Evolutionary conservation across 768 basidiomycete genomes (phyloP), one percentile per base, ranked within the genome.

Genomic region (Heimioporus sp.): DNA sequence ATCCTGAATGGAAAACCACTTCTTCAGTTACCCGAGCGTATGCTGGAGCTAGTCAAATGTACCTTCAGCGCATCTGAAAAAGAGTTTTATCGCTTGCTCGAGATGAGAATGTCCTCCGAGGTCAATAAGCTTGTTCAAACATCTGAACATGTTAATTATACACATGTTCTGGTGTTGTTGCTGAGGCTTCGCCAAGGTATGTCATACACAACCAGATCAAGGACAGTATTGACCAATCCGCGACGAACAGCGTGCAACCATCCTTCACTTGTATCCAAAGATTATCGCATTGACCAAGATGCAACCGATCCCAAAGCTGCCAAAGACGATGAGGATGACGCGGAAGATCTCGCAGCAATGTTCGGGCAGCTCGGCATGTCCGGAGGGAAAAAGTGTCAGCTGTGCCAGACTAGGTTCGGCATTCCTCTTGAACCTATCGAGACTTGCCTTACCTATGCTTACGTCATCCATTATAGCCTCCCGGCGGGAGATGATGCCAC

Each of bases 171-270:
- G 58, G 73, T 87, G 15, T 65, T 90, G 31, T 76, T 90, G 55
- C 78, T 97, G 43, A 81, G 96, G 30, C 76, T 98, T 43, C 85
- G 96, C 28, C 96, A 99, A 80, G 92, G 95, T 88, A 54, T 28
- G 77, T 6, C 2, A 24, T 46, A 30, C 19, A n/a, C 31, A 15
- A 20, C 37, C 10, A 17, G 30, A 43, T 51, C 24, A 45, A n/a
- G 47, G 30, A 32, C n/a, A 41, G 7, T 12, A 28, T 32, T 51
- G 36, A 53, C 17, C 19, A 48, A 21, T 42, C 17, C 30, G 31
- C 9, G 8, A 54, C 32, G 42, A 43, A 32, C 20, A 96, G 94
- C 94, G 0, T 98, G 94, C 65, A 89, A 92, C 59, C 95, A 97
- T 62, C 93, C 94, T 0, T 76, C 81, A 0, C 79, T 97, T 10